Evolutionary conservation across 2,329 filamentous ascomycete genomes (phyloP).

Genomic region (Fusarium camptoceras): DNA sequence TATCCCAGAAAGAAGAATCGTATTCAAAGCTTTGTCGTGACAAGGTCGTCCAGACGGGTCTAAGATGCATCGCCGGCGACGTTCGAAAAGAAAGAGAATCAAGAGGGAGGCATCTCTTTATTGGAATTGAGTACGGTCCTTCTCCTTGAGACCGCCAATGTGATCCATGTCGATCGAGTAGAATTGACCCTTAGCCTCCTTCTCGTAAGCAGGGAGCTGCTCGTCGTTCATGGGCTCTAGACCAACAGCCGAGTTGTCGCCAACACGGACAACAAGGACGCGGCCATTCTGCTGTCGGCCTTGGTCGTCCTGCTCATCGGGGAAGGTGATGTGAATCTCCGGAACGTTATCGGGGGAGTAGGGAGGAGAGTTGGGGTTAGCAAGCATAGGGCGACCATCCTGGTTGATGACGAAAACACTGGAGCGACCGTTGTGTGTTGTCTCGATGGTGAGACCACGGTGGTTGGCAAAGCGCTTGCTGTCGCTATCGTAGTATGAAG

Average conservation of each 20-base stretch:
- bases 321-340: conserved; percentile 98
- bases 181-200: conserved; percentile 82
- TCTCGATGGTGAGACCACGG: conserved; percentile 69
- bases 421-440: conserved; percentile 66
- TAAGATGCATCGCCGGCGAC: conserved; percentile 44
- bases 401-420: conserved; percentile 83
- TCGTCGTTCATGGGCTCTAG: conserved; percentile 87
- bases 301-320: conserved; percentile 89
- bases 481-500: conserved; percentile 74
- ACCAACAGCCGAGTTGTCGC: conserved; percentile 85
- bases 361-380: conserved; percentile 79
- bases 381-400: conserved; percentile 79
- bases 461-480: conserved; percentile 63
- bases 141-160: conserved; percentile 95
- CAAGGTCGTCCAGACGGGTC: conserved; percentile 45
- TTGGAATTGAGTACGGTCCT: conserved; percentile 65
- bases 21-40: conserved; percentile 43
- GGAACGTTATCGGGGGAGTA: conserved; percentile 85
- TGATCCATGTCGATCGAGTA: conserved; percentile 94
- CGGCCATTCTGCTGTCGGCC: conserved; percentile 86
- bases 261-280: conserved; percentile 91
- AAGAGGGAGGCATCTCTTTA: conserved; percentile 43
- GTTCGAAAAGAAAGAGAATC: conserved; percentile 28
- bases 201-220: conserved; percentile 88
- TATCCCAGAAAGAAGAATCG: conserved; percentile 28